Conservation (phyloP, 2,329 filamentous ascomycete species). For the Chaetomiaceae sp. region DNA sequence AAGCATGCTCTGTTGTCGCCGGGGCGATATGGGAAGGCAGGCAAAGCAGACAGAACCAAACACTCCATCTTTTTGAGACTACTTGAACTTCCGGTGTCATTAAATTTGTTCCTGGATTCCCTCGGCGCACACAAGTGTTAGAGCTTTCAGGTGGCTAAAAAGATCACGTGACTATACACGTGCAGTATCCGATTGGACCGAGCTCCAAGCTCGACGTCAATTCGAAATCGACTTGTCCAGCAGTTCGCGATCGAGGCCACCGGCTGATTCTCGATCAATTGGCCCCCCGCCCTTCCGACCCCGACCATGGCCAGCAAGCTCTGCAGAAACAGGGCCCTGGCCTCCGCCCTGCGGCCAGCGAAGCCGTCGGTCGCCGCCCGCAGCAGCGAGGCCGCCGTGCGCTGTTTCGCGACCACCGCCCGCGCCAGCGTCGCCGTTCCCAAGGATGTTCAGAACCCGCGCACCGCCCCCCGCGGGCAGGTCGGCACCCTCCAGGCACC, state of each 20-base stretch:
- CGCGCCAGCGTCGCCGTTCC: constrained; percentile 51
- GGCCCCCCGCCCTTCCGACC: constrained; percentile 35
- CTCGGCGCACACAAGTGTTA: too few species aligned
- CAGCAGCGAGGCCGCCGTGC: constrained; percentile 38
- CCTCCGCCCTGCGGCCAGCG: constrained; percentile 52
- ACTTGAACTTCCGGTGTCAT: too few species aligned
- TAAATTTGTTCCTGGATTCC: too few species aligned
- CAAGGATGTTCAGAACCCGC: constrained; percentile 62
- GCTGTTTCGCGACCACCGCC: constrained; percentile 48
- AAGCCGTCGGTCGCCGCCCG: constrained; percentile 41
- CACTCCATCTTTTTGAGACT: too few species aligned
- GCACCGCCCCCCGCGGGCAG: constrained; percentile 56
- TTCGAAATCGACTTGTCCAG: constrained; percentile 3
- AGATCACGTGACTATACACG: constrained; percentile 14
- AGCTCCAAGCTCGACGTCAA: constrained; percentile 22
- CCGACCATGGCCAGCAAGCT: constrained; percentile 57
- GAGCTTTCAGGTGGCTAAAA: too few species aligned
- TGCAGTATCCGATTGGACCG: not conserved
- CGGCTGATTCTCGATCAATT: constrained; percentile 38
- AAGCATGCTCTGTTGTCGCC: too few species aligned
- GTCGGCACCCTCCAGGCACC: constrained; percentile 67
- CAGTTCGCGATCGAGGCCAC: constrained; percentile 23
- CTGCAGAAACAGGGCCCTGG: constrained; percentile 52
- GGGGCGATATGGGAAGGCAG: too few species aligned
- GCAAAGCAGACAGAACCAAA: too few species aligned